Base-by-base conservation (phyloP, 805 yeast species). In the Candida quercuum region DNA sequence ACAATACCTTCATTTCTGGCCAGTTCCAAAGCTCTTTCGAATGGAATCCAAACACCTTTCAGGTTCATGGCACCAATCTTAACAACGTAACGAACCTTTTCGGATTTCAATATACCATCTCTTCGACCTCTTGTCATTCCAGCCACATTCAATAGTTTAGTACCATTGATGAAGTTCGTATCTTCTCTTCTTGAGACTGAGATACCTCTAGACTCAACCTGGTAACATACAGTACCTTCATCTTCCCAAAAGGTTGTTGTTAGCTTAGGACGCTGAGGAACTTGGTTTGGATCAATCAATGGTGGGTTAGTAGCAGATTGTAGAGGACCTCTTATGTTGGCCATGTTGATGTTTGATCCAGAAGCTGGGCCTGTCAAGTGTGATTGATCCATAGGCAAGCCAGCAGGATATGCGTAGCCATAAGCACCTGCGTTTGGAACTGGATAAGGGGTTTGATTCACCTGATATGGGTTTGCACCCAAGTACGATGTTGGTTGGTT, bases 181-280 rank as follows among this genome's bases (percentile, higher is more conserved):
- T 79, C 86, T 30, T 82, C 85, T 44, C 86, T 63, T 47, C 86
- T 63, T 21, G 78, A 83, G 25, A 79, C 85, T 1, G 78, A 66
- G 26, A 79, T 79, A 38, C 78, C 78, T 51, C 78, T 76, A 35
- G 82, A 79, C 42, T 79, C 86, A 35, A 79, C 86, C 56, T 79
- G 86, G 57, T 79, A 79, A 51, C 86, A 79, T 31, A 79, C 62
- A 1, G 86, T 79, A 48, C 76, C 76, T 49, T 79, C 86, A 52
- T 79, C 86, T 58, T 79, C 86, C 86, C 86, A 79, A 78, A 78
- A 77, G 11, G 84, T 78, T 18, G 86, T 79, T 32, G 85, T 78
- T 40, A 79, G 78, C 44, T 81, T 66, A 8, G 83, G 86, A 24
- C 82, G 62, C 35, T 66, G 57, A 3, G 56, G 61, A 10, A 46